Evolutionary conservation across 495 filamentous ascomycete species (phyloP).

Genomic region (Neurospora sp.): DNA sequence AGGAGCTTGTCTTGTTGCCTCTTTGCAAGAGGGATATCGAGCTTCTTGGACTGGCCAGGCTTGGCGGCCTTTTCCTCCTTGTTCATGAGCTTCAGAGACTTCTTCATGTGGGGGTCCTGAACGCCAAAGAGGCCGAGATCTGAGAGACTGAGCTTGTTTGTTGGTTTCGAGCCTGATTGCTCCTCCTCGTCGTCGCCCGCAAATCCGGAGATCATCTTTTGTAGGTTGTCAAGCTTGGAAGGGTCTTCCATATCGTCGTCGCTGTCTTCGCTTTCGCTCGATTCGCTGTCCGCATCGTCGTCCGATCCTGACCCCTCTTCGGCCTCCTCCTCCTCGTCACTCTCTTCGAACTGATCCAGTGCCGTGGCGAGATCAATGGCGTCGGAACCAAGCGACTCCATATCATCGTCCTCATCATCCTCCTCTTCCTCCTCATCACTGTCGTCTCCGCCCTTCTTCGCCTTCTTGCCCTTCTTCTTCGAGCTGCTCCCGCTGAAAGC

Average conservation of each 20-base stretch:
- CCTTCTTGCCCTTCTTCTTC: conserved; percentile 34
- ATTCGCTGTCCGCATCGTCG: conserved; percentile 41
- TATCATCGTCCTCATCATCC: conserved; percentile 41
- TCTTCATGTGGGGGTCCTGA: conserved; percentile 66
- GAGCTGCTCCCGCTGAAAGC: conserved; percentile 58
- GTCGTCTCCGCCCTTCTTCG: conserved; percentile 19
- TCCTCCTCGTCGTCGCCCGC: conserved; percentile 26
- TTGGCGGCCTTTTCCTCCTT: conserved; percentile 41
- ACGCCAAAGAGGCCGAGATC: conserved; percentile 63
- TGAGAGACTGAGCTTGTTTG: conserved; percentile 66
- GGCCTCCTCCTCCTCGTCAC: conserved; percentile 31
- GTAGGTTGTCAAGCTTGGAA: conserved; percentile 52
- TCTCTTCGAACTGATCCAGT: conserved; percentile 57
- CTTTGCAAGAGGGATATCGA: conserved; percentile 77
- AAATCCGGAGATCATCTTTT: conserved; percentile 62
- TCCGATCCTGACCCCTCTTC: conserved; percentile 22
- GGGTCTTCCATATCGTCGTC: conserved; percentile 54
- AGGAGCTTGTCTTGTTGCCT: conserved; percentile 83
- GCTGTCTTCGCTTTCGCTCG: conserved; percentile 40
- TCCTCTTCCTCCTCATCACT: conserved; percentile 51
- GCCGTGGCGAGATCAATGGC: conserved; percentile 76
- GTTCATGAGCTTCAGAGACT: conserved; percentile 60
- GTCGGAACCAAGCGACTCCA: conserved; percentile 60
- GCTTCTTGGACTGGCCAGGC: conserved; percentile 55
- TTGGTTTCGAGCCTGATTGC: conserved; percentile 29